phyloP scores from a whole-genome alignment of 257 asterid species.

The Solanum dulcamara region DNA sequence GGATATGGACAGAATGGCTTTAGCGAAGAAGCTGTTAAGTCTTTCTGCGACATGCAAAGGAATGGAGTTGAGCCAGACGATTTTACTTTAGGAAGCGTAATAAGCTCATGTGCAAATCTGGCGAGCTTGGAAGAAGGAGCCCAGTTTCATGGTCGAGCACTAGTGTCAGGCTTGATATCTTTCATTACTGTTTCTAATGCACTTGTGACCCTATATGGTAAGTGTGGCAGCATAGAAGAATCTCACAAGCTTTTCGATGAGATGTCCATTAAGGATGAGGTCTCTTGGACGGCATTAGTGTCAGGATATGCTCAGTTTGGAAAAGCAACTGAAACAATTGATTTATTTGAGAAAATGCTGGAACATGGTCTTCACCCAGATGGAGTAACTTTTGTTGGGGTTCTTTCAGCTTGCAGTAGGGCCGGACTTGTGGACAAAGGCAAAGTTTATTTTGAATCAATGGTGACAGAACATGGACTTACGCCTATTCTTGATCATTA shows the following conservation, averaged over 20 bases:
- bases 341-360: slow-evolving; percentile 68
- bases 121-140: slow-evolving; percentile 94
- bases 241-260: slow-evolving; percentile 53
- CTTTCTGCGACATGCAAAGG: slow-evolving; percentile 58
- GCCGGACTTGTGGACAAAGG: slow-evolving; percentile 75
- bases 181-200: slow-evolving; percentile 78
- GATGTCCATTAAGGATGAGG: slow-evolving; percentile 52
- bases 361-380: slow-evolving; percentile 55
- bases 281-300: slow-evolving; percentile 84
- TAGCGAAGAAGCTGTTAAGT: slow-evolving; percentile 72
- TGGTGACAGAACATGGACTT: slow-evolving; percentile 45
- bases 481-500: slow-evolving; percentile 44
- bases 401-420: slow-evolving; percentile 85
- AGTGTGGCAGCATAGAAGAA: slow-evolving; percentile 73
- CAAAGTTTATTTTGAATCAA: slow-evolving; percentile 43
- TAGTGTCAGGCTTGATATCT: slow-evolving; percentile 55
- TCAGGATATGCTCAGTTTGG: slow-evolving; percentile 87
- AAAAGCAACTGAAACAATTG: slow-evolving; percentile 58
- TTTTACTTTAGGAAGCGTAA: slow-evolving; percentile 74
- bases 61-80: slow-evolving; percentile 56
- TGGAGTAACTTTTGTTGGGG: slow-evolving; percentile 65
- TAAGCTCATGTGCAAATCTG: slow-evolving; percentile 85
- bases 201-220: slow-evolving; percentile 64
- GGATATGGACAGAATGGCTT: slow-evolving; percentile 92
- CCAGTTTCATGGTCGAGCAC: slow-evolving; percentile 69